Base-by-base conservation (phyloP, 306 rosid genomes). In the Phaseolus lunatus region DNA sequence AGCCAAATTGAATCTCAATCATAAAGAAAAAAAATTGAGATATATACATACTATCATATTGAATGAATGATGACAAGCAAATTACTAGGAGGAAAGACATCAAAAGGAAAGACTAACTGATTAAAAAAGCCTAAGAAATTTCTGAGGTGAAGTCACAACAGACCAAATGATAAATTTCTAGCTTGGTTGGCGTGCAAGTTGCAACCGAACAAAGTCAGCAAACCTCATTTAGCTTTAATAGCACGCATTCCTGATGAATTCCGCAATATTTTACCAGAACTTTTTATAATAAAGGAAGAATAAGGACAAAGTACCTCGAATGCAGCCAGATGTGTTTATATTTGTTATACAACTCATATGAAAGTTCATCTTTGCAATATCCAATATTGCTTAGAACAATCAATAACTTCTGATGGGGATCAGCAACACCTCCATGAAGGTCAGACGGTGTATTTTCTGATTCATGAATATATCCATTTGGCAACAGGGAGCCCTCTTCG, bases 341-440 rank as follows among this genome's bases (percentile, higher is more conserved):
- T 83, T 87, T 96, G 75, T 84, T 85, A 87, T 92, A 91, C 80
- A 96, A 63, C 87, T 96, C 96, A 72, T 83, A 72, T 52, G 97
- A 89, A 81, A 96, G 99, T 54, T 92, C 98, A 45, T 96, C 98
- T 82, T 91, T 96, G 90, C 99, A 96, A 83, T 87, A 91, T 82
- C 99, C 98, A 7, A 96, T 87, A 83, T 96, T 96, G 87, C 99
- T 96, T 74, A 96, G 87, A 74, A 92, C 94, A 67, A 91, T 79
- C 79, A 96, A 84, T 78, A 96, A 86, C 83, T 75, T 81, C 68
- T 86, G 93, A 80, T 92, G 99, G 57, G 99, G 96, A 87, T 89
- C 86, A 37, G 79, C 57, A 56, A 87, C 82, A 45, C 88, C 87
- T 72, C 90, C 98, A 48, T 74, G 88, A 71, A 87, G 68, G 80